Conservation (phyloP, 2,329 filamentous ascomycete species). For the Xylariaceae sp. region DNA sequence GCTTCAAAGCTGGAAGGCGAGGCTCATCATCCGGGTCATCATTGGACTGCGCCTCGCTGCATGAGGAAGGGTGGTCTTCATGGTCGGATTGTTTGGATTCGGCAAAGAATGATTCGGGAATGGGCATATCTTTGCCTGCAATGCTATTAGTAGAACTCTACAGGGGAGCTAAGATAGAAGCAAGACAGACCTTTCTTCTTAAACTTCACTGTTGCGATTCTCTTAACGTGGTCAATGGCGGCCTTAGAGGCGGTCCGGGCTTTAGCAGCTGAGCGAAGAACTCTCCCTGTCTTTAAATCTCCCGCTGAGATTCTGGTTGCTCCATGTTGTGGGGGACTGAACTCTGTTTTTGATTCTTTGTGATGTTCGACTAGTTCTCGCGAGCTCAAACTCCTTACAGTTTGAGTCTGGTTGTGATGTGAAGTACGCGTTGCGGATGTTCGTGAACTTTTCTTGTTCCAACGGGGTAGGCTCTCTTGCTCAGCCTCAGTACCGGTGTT, state of each 20-base stretch:
- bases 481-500: not conserved
- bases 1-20: not conserved
- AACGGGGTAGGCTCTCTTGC: not conserved
- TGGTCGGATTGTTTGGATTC: slow-evolving; percentile 13
- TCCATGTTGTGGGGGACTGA: not conserved
- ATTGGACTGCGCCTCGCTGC: not conserved
- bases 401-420: not conserved
- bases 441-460: not conserved
- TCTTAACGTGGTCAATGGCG: slow-evolving; percentile 5
- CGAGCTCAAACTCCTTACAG: not conserved
- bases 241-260: not conserved
- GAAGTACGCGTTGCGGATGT: not conserved
- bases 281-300: not conserved
- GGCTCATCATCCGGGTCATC: not conserved
- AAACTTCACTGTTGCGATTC: slow-evolving; percentile 7
- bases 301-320: not conserved
- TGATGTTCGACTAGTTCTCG: not conserved
- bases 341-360: not conserved
- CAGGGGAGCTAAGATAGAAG: not conserved
- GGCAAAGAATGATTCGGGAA: slow-evolving; percentile 4
- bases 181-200: slow-evolving; percentile 13
- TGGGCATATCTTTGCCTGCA: not conserved
- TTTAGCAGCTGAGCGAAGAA: not conserved
- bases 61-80: slow-evolving; percentile 9
- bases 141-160: not conserved